Percentiles rank a stretch among this genome's conserved stretches.
These are phyloP conservation scores for Rhynchosporium secalis DNA, from an alignment of 2,329 filamentous ascomycete species.

Conservation along the genomic window DNA sequence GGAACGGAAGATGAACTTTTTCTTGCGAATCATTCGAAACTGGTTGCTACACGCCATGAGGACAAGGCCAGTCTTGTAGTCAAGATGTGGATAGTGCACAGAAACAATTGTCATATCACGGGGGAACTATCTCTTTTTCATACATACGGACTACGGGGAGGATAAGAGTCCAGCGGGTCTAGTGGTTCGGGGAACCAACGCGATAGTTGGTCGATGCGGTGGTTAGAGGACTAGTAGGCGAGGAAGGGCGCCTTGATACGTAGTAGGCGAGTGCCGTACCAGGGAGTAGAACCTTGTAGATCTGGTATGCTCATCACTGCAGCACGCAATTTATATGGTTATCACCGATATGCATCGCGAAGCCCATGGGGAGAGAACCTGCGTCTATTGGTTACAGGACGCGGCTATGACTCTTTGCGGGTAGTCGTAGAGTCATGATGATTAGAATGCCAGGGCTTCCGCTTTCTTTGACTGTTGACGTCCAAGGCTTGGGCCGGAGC, in stretches of 20 bases:
- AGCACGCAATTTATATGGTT: conserved; percentile 16
- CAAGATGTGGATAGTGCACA: conserved; percentile 27
- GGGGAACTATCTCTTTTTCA: conserved; percentile 20
- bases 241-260: not conserved
- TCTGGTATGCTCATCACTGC: conserved; percentile 13
- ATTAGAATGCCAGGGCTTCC: conserved; percentile 13
- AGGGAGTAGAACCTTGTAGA: conserved; percentile 19
- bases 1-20: conserved; percentile 38
- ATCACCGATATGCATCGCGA: not conserved
- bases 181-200: conserved; percentile 5
- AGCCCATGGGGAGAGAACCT: conserved; percentile 7
- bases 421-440: conserved; percentile 21
- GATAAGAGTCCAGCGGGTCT: conserved; percentile 14
- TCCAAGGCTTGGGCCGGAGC: not conserved
- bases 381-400: conserved; percentile 9
- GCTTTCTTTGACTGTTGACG: not conserved
- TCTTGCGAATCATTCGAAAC: conserved; percentile 37
- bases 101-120: conserved; percentile 7
- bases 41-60: conserved; percentile 32
- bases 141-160: not conserved
- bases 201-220: conserved; percentile 9
- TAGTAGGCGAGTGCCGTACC: not conserved
- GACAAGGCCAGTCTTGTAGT: conserved; percentile 30
- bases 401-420: conserved; percentile 10
- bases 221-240: not conserved